Evolutionary conservation across 192 early-diverging fungal species (phyloP), one percentile per base, ranked within the genome.

Genomic region (Gamsiella multidivaricata): DNA sequence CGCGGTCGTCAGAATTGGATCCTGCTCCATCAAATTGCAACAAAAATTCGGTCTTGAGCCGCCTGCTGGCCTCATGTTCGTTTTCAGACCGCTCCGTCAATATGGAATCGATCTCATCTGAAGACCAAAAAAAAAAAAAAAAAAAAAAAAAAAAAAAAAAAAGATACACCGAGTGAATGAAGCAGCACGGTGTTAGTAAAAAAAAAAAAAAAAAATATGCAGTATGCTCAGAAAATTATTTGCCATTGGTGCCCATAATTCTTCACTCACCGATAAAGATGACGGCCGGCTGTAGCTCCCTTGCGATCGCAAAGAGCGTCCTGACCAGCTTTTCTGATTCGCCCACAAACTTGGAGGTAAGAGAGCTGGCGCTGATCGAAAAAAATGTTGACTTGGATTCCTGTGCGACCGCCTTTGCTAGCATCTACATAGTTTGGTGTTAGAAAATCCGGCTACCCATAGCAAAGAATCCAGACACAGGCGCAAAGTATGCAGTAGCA

Each of bases 11-110:
- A n/a, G 69, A 67, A 47, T 71, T 70, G 15, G 67, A 93, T 2
- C 90, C 92, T 54, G 92, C 85, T 61, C 95, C 87, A 55, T 85
- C 84, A 50, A 90, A 85, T 64, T 90, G 88, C 28, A 94, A 86
- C 52, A 96, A 66, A 81, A 95, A 95, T 84, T 95, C 94, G 17
- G 95, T 96, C 80, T 96, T 96, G 51, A 96, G 90, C 39, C 94
- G 80, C 18, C 95, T 81, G 15, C 88, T 93, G 5, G 92, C 92
- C 56, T 96, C 95, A 36, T 89, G 75, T 79, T 96, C 95, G 43
- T 91, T 93, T 41, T 94, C 94, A 0, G 90, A 93, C 14, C 95
- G 86, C 53, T 92, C 88, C 14, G 94, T 92, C 74, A 96, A 66
- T 8, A 96, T 86, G 18, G 92, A 94, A 69, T 96, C 95, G 63